These are phyloP conservation scores for Proliferodiscus dingleyae DNA, from an alignment of 2,329 filamentous ascomycete species.

Conservation along the genomic window DNA sequence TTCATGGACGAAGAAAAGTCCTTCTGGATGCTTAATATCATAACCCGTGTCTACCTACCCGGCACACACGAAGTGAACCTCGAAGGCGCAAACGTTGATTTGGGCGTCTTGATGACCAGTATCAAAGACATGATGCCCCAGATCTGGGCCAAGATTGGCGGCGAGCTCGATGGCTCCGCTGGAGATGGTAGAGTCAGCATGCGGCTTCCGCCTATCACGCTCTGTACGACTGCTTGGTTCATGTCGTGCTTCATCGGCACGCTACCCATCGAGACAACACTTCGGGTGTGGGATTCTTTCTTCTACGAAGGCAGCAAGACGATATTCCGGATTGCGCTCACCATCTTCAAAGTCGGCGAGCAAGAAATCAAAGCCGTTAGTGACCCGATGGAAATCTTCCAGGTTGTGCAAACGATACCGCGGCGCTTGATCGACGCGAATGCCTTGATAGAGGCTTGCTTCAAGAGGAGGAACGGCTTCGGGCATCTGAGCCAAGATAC, in stretches of 20 bases:
- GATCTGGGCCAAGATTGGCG: slow-evolving; percentile 84
- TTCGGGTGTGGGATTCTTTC: slow-evolving; percentile 92
- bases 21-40: slow-evolving; percentile 90
- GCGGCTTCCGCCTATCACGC: slow-evolving; percentile 79
- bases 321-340: slow-evolving; percentile 83
- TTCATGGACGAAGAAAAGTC: slow-evolving; percentile 88
- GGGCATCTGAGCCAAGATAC: slow-evolving; percentile 75
- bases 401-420: slow-evolving; percentile 84
- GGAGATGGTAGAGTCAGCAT: slow-evolving; percentile 31
- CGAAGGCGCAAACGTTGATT: slow-evolving; percentile 87
- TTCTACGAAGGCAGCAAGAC: slow-evolving; percentile 95
- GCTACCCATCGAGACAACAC: slow-evolving; percentile 82
- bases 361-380: slow-evolving; percentile 70
- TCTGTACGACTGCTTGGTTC: slow-evolving; percentile 95
- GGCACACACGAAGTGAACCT: slow-evolving; percentile 88
- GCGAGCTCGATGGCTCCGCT: slow-evolving; percentile 54
- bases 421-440: slow-evolving; percentile 79
- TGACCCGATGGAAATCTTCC: slow-evolving; percentile 94
- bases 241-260: slow-evolving; percentile 97
- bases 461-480: slow-evolving; percentile 74
- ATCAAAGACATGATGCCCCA: slow-evolving; percentile 76
- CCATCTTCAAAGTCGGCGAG: slow-evolving; percentile 88
- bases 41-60: slow-evolving; percentile 81
- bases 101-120: slow-evolving; percentile 86
- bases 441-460: slow-evolving; percentile 74